Evolutionary conservation across 2,329 filamentous ascomycete species (phyloP), one percentile per base, ranked within the genome.

Genomic region (Myriosclerotinia curreyana): DNA sequence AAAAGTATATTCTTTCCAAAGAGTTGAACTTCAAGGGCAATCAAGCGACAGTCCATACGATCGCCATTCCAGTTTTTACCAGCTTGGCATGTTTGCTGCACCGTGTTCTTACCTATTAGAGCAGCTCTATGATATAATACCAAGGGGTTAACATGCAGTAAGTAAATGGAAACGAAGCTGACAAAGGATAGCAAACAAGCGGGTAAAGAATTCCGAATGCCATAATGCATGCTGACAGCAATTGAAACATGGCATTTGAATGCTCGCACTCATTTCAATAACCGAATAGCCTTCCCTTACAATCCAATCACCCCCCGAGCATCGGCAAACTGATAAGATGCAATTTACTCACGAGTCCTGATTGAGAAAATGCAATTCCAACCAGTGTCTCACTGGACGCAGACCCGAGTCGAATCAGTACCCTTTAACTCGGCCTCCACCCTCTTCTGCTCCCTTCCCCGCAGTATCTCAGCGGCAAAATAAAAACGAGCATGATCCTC

Each of bases 361-460:
- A 25, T 12, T 38, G 31, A 48, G 2, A 48, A 59, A 25, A 11
- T 5, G 15, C n/a, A 14, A 48, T 36, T 48, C 42, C 31, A 48
- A 38, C 40, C 44, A 36, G 20, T 25, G 8, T 48, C 42, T 25
- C 42, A 36, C 28, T 20, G n/a, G 22, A 25, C 5, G 15, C 36
- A 36, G 55, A 48, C 55, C 55, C 31, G 55, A 59, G 55, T 49
- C n/a, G 15, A 49, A 36, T 48, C 28, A 25, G 55, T 42, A 36
- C 42, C 31, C 36, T 25, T 20, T 20, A 4, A 36, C 28, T 49
- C 31, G n/a, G 31, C 55, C 15, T 56, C 54, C 11, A 46, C 25
- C 15, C 28, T 34, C 40, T 22, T 59, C 28, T 48, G 14, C 55
- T 17, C 11, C 14, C 7, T 46, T 34, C 40, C 55, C 55, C 55